These are phyloP conservation scores for Globisporangium emineosum DNA, from an alignment of 352 stramenopile genomes.

Conservation along the genomic window DNA sequence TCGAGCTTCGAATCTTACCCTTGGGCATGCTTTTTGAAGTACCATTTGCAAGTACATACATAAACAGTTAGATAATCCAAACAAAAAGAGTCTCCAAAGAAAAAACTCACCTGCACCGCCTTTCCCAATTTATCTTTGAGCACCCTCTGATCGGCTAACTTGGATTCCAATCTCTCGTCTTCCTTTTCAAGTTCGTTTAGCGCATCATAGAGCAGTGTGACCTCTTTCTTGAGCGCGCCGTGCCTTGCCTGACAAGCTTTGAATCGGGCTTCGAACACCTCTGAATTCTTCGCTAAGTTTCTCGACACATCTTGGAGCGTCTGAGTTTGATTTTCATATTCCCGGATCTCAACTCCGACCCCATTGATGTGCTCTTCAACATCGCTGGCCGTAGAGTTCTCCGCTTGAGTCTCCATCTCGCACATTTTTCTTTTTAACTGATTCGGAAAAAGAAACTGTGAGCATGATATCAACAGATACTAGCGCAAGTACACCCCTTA, in stretches of 20 bases:
- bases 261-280: not conserved
- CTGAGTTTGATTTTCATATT: constrained; percentile 3
- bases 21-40: not conserved
- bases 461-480: not conserved
- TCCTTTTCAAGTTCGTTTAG: constrained; percentile 6
- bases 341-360: constrained; percentile 3
- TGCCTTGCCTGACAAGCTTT: not conserved
- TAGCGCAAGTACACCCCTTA: not conserved
- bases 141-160: constrained; percentile 7
- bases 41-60: not conserved
- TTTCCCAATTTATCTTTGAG: constrained; percentile 9
- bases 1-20: not conserved
- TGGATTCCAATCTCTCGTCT: constrained; percentile 4
- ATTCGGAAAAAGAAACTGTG: not conserved
- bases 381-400: not conserved
- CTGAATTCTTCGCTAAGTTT: not conserved
- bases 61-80: too few species aligned
- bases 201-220: not conserved
- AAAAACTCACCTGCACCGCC: constrained; percentile 7
- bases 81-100: not conserved
- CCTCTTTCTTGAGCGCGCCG: constrained; percentile 4
- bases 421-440: constrained; percentile 8
- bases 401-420: not conserved
- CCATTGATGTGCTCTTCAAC: not conserved
- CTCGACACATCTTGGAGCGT: not conserved